Conservation (phyloP, 2,329 filamentous ascomycete genomes). For the Neodidymelliopsis sp. region DNA sequence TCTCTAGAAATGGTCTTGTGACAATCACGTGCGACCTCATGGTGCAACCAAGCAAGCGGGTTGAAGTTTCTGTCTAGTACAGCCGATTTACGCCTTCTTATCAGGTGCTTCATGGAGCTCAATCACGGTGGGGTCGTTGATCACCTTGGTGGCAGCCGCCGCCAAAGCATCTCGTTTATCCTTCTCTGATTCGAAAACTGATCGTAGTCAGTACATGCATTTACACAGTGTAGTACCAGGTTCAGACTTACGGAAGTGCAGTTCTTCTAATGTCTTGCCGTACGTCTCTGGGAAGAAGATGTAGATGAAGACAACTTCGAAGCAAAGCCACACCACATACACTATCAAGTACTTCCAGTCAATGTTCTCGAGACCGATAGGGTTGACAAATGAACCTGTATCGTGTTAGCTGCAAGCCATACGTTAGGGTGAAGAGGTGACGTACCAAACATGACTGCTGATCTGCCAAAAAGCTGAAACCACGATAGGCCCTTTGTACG, state of each 20-base stretch:
- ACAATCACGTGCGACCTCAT: too few species aligned
- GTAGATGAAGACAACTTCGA: conserved; percentile 47
- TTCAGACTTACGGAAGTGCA: conserved; percentile 38
- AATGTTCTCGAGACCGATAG: conserved; percentile 67
- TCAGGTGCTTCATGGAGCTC: conserved; percentile 37
- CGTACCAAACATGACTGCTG: conserved; percentile 63
- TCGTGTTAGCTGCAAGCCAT: background rate
- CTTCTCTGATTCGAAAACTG: conserved; percentile 42
- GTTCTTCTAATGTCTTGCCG: conserved; percentile 44
- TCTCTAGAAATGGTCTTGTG: too few species aligned
- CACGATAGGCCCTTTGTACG: conserved; percentile 59
- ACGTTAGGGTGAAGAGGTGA: background rate
- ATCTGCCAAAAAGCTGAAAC: conserved; percentile 70
- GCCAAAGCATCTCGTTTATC: conserved; percentile 30
- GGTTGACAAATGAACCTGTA: conserved; percentile 64
- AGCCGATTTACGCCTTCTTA: too few species aligned
- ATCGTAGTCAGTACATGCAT: conserved; percentile 1
- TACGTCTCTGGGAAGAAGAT: conserved; percentile 46
- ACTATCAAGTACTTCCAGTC: conserved; percentile 70
- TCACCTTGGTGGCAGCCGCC: conserved; percentile 32
- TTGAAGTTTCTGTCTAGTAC: too few species aligned
- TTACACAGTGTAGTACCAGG: background rate
- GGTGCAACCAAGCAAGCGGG: too few species aligned
- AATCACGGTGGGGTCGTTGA: conserved; percentile 25
- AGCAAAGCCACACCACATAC: conserved; percentile 54